phyloP scores from a whole-genome alignment of 139 green algal species.

The Desmodesmus armatus region DNA sequence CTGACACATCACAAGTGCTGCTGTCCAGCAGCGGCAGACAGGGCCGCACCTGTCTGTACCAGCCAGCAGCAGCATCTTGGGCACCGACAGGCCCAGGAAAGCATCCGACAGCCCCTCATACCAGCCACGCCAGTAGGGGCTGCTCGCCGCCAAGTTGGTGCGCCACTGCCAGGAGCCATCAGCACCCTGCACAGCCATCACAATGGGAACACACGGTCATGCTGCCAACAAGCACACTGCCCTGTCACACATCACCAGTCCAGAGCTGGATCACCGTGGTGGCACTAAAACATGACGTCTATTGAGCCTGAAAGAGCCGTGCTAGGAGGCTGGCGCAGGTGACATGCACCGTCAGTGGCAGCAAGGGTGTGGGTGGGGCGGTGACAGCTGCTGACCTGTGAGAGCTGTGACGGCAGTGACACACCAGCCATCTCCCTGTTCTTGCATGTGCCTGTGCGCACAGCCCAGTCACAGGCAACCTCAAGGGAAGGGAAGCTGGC shows the following conservation, averaged over 20 bases:
- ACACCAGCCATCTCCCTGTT: constrained; percentile 67
- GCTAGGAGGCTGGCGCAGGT: not conserved
- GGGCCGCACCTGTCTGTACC: constrained; percentile 84
- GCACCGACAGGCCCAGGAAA: constrained; percentile 75
- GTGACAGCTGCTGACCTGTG: constrained; percentile 15
- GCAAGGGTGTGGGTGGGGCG: not conserved
- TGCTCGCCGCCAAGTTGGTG: constrained; percentile 72
- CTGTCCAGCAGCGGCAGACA: not conserved
- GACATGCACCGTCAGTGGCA: not conserved
- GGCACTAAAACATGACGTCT: constrained; percentile 81
- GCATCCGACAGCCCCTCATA: constrained; percentile 85
- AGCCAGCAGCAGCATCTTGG: constrained; percentile 94
- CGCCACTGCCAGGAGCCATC: constrained; percentile 75
- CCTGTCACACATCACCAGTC: too few species aligned
- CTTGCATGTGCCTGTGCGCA: constrained; percentile 59
- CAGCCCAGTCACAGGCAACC: constrained; percentile 75
- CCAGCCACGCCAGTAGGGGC: constrained; percentile 90
- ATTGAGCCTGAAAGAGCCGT: not conserved
- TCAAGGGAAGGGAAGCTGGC: constrained; percentile 64
- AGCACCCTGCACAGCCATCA: not conserved
- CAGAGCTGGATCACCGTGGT: constrained; percentile 65
- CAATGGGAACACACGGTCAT: not conserved
- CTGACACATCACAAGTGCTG: not conserved
- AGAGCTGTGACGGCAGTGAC: constrained; percentile 69
- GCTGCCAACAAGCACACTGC: too few species aligned